Conservation (phyloP, 75 land plant genomes). For the Gnetum montanum region DNA sequence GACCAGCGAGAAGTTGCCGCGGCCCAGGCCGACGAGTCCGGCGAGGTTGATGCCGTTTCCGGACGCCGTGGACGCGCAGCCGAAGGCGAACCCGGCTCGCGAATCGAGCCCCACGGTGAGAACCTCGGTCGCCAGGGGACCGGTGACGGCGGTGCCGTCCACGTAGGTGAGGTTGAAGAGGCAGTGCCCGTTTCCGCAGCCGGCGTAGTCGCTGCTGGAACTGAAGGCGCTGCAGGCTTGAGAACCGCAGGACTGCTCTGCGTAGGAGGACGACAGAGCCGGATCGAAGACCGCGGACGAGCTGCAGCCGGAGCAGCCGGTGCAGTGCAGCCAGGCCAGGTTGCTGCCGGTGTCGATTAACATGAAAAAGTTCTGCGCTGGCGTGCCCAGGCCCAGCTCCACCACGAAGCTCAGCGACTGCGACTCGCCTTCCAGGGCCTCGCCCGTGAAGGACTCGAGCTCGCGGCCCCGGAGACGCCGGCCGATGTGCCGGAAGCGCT, state of each 20-base stretch:
- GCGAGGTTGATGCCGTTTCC: slow-evolving; percentile 27
- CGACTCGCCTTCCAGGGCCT: slow-evolving; percentile 28
- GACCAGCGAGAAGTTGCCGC: slow-evolving; percentile 50
- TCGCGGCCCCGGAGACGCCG: slow-evolving; percentile 16
- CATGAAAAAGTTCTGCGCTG: slow-evolving; percentile 38
- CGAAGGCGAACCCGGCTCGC: slow-evolving; percentile 38
- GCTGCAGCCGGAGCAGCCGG: slow-evolving; percentile 41
- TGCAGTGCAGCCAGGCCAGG: slow-evolving; percentile 59
- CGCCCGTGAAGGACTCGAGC: slow-evolving; percentile 11
- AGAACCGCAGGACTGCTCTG: slow-evolving; percentile 10
- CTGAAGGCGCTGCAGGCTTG: too few relatives aligned
- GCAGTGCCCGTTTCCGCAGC: slow-evolving; percentile 15
- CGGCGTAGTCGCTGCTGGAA: slow-evolving; percentile 18
- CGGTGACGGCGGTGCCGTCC: slow-evolving; percentile 29
- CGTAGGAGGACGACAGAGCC: slow-evolving; percentile 16
- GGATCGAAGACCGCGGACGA: slow-evolving; percentile 17
- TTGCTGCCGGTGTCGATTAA: slow-evolving; percentile 64
- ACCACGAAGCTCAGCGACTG: slow-evolving; percentile 34
- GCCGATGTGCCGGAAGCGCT: slow-evolving; percentile 23
- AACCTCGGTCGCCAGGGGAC: slow-evolving; percentile 24
- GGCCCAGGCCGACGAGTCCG: slow-evolving; percentile 58
- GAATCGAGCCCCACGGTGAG: slow-evolving; percentile 11
- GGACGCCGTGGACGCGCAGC: slow-evolving; percentile 38
- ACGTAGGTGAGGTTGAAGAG: slow-evolving; percentile 29
- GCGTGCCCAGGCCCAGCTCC: slow-evolving; percentile 48